Evolutionary conservation across 208 protist genomes (phyloP).

Genomic region (Wallacemonas rigidus): DNA sequence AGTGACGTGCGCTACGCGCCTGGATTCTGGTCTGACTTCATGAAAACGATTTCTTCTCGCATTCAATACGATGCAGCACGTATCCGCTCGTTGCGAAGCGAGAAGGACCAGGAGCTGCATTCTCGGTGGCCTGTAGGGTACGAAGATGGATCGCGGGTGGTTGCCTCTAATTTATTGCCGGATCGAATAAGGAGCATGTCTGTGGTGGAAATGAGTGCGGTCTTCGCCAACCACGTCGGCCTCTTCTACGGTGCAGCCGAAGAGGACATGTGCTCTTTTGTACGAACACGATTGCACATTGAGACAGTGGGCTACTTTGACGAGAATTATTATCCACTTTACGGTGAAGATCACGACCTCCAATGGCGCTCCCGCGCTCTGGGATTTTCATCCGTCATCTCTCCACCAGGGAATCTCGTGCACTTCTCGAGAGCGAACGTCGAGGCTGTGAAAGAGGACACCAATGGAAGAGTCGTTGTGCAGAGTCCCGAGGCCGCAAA

Average conservation of each 20-base stretch:
- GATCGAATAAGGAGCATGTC: slow-evolving; percentile 42
- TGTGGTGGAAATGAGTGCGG: slow-evolving; percentile 9
- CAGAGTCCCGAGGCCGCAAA: slow-evolving; percentile 15
- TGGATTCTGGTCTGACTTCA: slow-evolving; percentile 19
- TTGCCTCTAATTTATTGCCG: slow-evolving; percentile 41
- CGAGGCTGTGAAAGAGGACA: not conserved
- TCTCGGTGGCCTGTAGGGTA: slow-evolving; percentile 20
- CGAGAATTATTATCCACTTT: slow-evolving; percentile 61
- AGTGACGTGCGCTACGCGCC: slow-evolving; percentile 36
- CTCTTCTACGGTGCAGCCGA: slow-evolving; percentile 31
- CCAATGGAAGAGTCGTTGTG: slow-evolving; percentile 12
- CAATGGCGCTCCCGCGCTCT: slow-evolving; percentile 24
- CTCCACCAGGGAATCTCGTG: slow-evolving; percentile 12
- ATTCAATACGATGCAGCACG: slow-evolving; percentile 14
- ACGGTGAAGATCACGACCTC: slow-evolving; percentile 58
- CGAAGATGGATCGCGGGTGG: not conserved
- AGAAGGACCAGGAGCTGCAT: slow-evolving; percentile 11
- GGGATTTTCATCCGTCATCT: slow-evolving; percentile 30
- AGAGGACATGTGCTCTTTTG: slow-evolving; percentile 33
- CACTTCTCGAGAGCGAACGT: slow-evolving; percentile 34
- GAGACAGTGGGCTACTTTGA: slow-evolving; percentile 50
- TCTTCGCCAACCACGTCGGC: slow-evolving; percentile 24
- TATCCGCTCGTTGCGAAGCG: not conserved
- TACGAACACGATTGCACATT: slow-evolving; percentile 40
- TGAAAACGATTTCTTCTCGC: slow-evolving; percentile 1